Evolutionary conservation across 768 basidiomycete genomes (phyloP), one percentile per base, ranked within the genome.

Genomic region (Russula abietina): DNA sequence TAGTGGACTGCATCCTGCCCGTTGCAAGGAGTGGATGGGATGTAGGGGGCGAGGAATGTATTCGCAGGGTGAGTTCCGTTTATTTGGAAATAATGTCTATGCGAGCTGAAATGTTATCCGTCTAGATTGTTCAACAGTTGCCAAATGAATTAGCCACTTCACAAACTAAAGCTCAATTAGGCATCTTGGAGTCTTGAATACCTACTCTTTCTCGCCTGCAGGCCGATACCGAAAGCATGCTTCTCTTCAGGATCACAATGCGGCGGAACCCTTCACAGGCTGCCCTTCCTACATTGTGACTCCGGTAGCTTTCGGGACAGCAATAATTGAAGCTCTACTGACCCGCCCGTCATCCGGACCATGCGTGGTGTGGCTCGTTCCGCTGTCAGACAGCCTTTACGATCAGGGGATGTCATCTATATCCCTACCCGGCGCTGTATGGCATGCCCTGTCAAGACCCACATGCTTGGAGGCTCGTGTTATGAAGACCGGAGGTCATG

Each of bases 1-100:
- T 90, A 10, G 80, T 81, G 24, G 76, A 80, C 22, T 80, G 80
- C 64, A 79, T 94, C 48, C 69, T 88, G 55, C 83, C 81, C 6
- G 77, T 90, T 33, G 86, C 92, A 6, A 80, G 84, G 64, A 81
- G 79, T 60, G 89, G 88, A 10, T 97, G 93, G 94, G 91, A 92
- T 48, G 88, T 91, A 41, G 93, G 94, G 12, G 92, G 92, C 2
- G 81, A 87, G 72, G 83, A 83, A 43, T 74, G 82, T 62, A 76
- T 82, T 60, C 76, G 74, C 32, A 83, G 82, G 81, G 91, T 91
- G 64, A 66, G 76, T 71, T 45, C 55, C 57, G 43, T 52, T 26
- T 28, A 41, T 22, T 41, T n/a, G 28, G 30, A 22, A 38, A 36
- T 30, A 16, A 19, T 16, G 39, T 49, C 55, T 57, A 51, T 59